phyloP scores from a whole-genome alignment of 2,329 filamentous ascomycete species.

The Colletotrichum abscissum region DNA sequence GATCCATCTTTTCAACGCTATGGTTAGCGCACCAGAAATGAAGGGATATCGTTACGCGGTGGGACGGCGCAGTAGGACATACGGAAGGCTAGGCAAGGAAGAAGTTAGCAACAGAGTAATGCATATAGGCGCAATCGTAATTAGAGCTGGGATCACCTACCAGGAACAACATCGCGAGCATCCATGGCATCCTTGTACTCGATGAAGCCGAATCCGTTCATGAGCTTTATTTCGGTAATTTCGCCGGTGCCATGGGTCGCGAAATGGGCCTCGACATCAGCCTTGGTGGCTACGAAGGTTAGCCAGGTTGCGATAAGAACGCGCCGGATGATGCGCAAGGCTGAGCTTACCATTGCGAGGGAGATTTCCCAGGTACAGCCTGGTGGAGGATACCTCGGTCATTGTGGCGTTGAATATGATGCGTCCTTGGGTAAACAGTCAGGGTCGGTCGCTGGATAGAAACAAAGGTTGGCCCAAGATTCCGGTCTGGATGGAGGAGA shows the following conservation, averaged over 20 bases:
- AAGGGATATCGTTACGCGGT: neutral
- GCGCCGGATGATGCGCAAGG: constrained; percentile 3
- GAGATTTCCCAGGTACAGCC: constrained; percentile 97
- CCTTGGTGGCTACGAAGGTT: constrained; percentile 82
- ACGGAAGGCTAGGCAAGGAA: constrained; percentile 66
- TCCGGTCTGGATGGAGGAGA: neutral
- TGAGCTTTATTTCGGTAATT: constrained; percentile 99
- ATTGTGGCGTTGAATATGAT: constrained; percentile 58
- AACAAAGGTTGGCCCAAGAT: constrained; percentile 8
- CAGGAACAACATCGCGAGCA: constrained; percentile 96
- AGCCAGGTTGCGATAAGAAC: neutral
- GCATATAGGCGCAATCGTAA: neutral
- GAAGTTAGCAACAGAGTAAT: constrained; percentile 1
- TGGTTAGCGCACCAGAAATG: constrained; percentile 37
- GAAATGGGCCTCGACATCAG: constrained; percentile 96
- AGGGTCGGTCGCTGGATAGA: neutral
- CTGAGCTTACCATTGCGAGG: constrained; percentile 86
- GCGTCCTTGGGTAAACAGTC: constrained; percentile 11
- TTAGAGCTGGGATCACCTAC: constrained; percentile 66
- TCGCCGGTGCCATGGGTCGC: constrained; percentile 95
- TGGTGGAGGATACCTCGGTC: constrained; percentile 91
- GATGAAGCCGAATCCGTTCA: constrained; percentile 99
- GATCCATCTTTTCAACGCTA: constrained; percentile 78
- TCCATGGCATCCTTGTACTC: constrained; percentile 99
- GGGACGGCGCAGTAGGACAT: constrained; percentile 49